Evolutionary conservation across 116 monocot species (phyloP).

Genomic region (Cymodocea nodosa): DNA sequence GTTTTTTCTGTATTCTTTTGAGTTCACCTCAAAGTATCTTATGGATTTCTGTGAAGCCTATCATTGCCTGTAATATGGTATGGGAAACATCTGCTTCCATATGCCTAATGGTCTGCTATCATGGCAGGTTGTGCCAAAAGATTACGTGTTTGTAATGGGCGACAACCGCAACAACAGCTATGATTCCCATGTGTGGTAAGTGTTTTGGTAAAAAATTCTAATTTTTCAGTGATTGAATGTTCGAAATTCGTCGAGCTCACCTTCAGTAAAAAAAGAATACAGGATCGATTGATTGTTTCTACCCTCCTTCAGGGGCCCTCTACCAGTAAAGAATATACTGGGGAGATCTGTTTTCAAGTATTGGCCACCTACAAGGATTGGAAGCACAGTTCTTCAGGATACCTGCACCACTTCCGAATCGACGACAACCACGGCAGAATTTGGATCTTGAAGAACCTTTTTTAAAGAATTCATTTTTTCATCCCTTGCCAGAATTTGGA

Average conservation of each 20-base stretch:
- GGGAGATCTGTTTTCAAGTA: constrained; percentile 84
- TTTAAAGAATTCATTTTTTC: too few relatives aligned
- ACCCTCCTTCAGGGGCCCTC: constrained; percentile 51
- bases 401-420: background rate
- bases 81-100: too few relatives aligned
- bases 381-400: constrained; percentile 32
- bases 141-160: constrained; percentile 75
- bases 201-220: background rate
- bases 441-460: too few relatives aligned
- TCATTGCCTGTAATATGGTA: too few relatives aligned
- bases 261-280: background rate
- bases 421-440: background rate
- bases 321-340: constrained; percentile 66
- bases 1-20: too few relatives aligned
- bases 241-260: background rate
- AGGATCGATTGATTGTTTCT: background rate
- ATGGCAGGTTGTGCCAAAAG: constrained; percentile 66
- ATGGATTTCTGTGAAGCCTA: too few relatives aligned
- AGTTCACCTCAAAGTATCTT: too few relatives aligned
- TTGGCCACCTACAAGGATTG: constrained; percentile 86
- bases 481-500: too few relatives aligned
- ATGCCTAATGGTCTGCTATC: background rate
- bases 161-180: constrained; percentile 92
- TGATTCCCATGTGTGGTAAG: constrained; percentile 85
- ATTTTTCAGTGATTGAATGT: background rate